Base-by-base conservation (phyloP, 1,139 yeast species). In the Yamadazyma epiphylla region DNA sequence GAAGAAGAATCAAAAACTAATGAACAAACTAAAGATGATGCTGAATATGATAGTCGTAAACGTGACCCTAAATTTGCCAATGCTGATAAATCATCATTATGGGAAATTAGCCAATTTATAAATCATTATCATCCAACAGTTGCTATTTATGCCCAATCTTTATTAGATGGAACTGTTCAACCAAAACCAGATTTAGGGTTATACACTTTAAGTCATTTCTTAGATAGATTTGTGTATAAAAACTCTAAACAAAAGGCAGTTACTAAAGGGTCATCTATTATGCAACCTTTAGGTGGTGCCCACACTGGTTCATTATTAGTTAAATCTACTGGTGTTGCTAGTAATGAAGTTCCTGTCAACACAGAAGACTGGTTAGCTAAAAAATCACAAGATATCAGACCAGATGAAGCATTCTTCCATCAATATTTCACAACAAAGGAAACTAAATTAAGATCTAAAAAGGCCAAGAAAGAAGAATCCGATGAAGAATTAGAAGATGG, bases 251-350 rank as follows among this genome's bases (percentile, higher is more conserved):
- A 79, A 49, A 85, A 82, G 58, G 69, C 80, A 14, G 43, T 45
- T 26, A 65, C 81, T 21, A 81, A 85, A 53, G 97, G 97, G 49
- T 69, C 83, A 3, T 86, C 96, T 29, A 89, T 91, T 54, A 94
- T 94, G 97, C 98, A 91, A 66, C 97, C 98, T 29, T 69, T 94
- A 41, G 94, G 96, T 28, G 97, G 97, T 36, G 75, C 81, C 1
- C 87, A 82, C 39, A 80, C 88, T n/a, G 87, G 85, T 6, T 65
- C 80, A 1, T 64, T 85, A 36, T 71, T 88, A 42, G 88, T 88
- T 10, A 80, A 72, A 44, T 76, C 87, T 15, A 75, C 86, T 3
- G 77, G 74, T 46, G 60, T 64, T 15, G 35, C 51, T 19, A 55
- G 50, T 32, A 53, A 54, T 3, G 75, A 68, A 27, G 49, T 73